Evolutionary conservation across 208 protist species (phyloP).

Genomic region (Naegleria lovaniensis): DNA sequence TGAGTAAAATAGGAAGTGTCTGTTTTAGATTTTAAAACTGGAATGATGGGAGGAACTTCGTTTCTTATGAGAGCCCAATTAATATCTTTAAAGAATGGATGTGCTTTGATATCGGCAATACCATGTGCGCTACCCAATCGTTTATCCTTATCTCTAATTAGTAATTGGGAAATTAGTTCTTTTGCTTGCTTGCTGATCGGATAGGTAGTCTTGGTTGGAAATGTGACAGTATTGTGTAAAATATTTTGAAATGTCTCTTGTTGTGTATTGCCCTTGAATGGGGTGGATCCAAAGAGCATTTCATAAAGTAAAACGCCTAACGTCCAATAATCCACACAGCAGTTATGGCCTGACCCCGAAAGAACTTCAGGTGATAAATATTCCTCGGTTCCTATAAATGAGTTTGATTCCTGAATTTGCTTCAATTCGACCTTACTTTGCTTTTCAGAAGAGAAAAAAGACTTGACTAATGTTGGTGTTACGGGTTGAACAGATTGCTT

Average conservation of each 20-base stretch:
- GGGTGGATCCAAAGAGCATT: not conserved
- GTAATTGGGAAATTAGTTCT: not conserved
- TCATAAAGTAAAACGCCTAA: constrained; percentile 84
- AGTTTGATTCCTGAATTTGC: not conserved
- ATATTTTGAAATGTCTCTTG: not conserved
- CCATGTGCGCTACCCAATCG: not conserved
- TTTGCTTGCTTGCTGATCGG: not conserved
- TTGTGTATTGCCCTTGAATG: not conserved
- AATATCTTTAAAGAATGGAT: constrained; percentile 31
- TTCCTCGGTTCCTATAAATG: constrained; percentile 46
- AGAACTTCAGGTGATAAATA: constrained; percentile 88
- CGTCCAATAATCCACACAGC: constrained; percentile 87
- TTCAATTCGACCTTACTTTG: constrained; percentile 14
- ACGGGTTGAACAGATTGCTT: constrained; percentile 31
- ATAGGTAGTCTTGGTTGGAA: not conserved
- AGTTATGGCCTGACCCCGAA: constrained; percentile 57
- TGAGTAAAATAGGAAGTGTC: constrained; percentile 14
- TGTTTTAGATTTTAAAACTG: not conserved
- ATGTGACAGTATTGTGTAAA: not conserved
- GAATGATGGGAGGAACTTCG: not conserved
- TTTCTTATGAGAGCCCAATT: constrained; percentile 26
- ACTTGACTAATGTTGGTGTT: constrained; percentile 28
- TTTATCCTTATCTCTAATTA: not conserved
- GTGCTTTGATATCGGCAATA: constrained; percentile 19
- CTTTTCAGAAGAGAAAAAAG: not conserved